These are phyloP conservation scores for Fusarium tuaranense DNA, from an alignment of 2,329 filamentous ascomycete genomes.

Conservation along the genomic window DNA sequence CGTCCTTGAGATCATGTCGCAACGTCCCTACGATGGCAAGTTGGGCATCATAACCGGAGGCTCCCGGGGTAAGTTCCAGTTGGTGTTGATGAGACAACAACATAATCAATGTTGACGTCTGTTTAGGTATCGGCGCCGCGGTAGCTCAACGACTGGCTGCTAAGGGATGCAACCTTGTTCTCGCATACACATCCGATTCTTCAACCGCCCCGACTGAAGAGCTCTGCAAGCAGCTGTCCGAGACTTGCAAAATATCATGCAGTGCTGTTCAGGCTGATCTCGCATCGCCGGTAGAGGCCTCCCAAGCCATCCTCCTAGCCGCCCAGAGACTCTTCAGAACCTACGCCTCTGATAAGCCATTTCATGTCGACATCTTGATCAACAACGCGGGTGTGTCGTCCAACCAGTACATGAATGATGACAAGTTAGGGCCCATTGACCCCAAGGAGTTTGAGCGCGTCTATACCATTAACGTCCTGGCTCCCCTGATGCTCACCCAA, in stretches of 20 bases:
- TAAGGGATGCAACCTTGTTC: too few relatives aligned
- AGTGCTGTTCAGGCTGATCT: neutral
- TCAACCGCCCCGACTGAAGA: neutral
- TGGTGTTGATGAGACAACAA: neutral
- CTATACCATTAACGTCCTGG: neutral
- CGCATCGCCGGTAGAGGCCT: neutral
- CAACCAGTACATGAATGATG: neutral
- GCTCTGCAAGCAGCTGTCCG: neutral
- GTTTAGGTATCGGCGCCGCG: too few relatives aligned
- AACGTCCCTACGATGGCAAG: neutral
- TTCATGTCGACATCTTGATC: neutral
- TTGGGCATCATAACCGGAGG: neutral
- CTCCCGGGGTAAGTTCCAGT: neutral
- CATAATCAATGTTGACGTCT: too few relatives aligned
- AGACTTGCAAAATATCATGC: neutral
- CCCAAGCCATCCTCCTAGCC: neutral
- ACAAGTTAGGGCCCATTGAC: neutral
- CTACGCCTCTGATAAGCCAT: neutral
- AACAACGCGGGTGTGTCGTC: neutral
- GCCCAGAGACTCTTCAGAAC: neutral
- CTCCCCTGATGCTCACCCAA: neutral
- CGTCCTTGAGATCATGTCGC: neutral
- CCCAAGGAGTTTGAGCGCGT: neutral
- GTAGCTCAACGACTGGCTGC: too few relatives aligned
- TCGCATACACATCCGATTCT: neutral